phyloP scores from a whole-genome alignment of 257 asterid genomes.

The Paulownia fortunei region DNA sequence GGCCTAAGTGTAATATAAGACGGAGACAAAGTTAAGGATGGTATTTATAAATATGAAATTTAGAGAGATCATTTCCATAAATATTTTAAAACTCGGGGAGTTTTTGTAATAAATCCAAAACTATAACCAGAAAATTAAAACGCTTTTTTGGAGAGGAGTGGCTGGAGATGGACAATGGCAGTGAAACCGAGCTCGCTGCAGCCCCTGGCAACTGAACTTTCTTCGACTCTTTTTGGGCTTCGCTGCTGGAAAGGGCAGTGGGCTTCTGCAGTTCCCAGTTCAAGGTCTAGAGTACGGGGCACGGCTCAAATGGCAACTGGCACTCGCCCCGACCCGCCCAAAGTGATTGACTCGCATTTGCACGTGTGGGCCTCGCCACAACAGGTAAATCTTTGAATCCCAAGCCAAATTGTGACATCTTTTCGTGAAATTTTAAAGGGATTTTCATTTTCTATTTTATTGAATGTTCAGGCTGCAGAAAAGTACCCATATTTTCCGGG shows the following conservation, averaged over 20 bases:
- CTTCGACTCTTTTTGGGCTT: slow-evolving; percentile 21
- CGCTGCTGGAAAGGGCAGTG: background rate
- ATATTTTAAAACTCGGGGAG: background rate
- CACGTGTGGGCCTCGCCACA: slow-evolving; percentile 93
- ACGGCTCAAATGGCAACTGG: slow-evolving; percentile 45
- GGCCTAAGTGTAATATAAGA: no score
- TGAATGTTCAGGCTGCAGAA: slow-evolving; percentile 61
- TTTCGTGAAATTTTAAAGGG: background rate
- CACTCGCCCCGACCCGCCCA: slow-evolving; percentile 34
- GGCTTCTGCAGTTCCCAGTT: slow-evolving; percentile 10
- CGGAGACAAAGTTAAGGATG: no score
- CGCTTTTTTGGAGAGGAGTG: background rate
- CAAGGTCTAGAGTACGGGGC: slow-evolving; percentile 21
- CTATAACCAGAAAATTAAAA: background rate
- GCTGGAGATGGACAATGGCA: slow-evolving; percentile 20
- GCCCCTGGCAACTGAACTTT: slow-evolving; percentile 39
- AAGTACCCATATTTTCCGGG: slow-evolving; percentile 87
- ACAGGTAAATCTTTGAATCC: slow-evolving; percentile 42
- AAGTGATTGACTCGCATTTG: slow-evolving; percentile 81
- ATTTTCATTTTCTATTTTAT: background rate
- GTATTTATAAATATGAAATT: no score
- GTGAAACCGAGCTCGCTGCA: slow-evolving; percentile 37
- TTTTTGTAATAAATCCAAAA: background rate
- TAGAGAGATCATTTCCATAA: no score
- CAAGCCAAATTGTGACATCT: background rate